Percentiles rank a stretch among this genome's conserved stretches.
Conservation (phyloP, 345 rosid species). For the Gossypium australe region DNA sequence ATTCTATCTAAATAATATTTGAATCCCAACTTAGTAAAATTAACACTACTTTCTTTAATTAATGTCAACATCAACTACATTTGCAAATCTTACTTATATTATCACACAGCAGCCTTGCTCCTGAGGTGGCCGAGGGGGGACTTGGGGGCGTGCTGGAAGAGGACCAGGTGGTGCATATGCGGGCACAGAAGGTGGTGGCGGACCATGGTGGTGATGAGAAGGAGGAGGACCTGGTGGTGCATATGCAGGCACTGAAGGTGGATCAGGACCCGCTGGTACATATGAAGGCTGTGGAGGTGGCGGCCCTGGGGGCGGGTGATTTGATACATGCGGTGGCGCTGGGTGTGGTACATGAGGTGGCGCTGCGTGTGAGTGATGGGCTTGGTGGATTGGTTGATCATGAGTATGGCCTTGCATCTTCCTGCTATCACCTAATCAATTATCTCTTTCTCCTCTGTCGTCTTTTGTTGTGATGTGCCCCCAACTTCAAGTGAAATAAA, state of each 20-base stretch:
- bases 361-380: not conserved
- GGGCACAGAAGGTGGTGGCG: not conserved
- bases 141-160: constrained; percentile 7
- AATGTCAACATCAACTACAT: not conserved
- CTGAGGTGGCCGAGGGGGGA: not conserved
- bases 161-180: not conserved
- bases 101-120: constrained; percentile 1
- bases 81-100: not conserved
- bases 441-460: not conserved
- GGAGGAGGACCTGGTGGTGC: constrained; percentile 8
- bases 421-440: not conserved
- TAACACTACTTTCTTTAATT: not conserved
- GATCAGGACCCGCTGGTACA: constrained; percentile 5
- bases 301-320: constrained; percentile 12
- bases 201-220: not conserved
- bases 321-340: constrained; percentile 4
- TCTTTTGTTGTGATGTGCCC: not conserved
- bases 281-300: constrained; percentile 14
- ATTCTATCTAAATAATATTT: no score
- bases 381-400: not conserved
- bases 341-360: constrained; percentile 3
- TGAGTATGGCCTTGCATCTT: not conserved
- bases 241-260: not conserved
- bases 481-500: not conserved
- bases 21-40: not conserved